Conservation (phyloP, 257 asterid genomes). For the Linderniella brevidens region DNA sequence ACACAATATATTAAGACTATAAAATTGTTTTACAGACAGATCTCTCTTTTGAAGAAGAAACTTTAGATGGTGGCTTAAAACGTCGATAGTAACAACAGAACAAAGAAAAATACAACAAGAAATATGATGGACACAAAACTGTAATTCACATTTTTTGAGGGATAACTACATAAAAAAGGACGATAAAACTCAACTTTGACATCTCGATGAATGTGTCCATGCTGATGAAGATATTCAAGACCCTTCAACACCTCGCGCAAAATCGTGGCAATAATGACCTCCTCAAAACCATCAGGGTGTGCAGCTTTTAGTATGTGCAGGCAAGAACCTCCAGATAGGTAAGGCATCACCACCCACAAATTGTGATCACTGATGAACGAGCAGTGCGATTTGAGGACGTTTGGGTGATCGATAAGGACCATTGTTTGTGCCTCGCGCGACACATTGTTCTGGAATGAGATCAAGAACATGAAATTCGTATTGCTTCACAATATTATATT, state of each 20-base stretch:
- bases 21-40: too few species aligned
- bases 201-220: slow-evolving; percentile 96
- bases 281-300: slow-evolving; percentile 92
- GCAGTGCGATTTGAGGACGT: slow-evolving; percentile 87
- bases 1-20: too few species aligned
- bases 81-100: too few species aligned
- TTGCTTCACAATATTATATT: too few species aligned
- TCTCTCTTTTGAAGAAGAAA: too few species aligned
- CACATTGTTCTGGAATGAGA: slow-evolving; percentile 44
- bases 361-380: slow-evolving; percentile 84
- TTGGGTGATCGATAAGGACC: slow-evolving; percentile 91
- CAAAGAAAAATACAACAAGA: too few species aligned
- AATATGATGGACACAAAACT: too few species aligned
- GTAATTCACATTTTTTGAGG: too few species aligned
- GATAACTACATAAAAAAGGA: too few species aligned
- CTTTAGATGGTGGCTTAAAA: too few species aligned
- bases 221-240: slow-evolving; percentile 90
- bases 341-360: slow-evolving; percentile 98
- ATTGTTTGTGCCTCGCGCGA: slow-evolving; percentile 93
- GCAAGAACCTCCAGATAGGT: slow-evolving; percentile 95
- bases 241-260: slow-evolving; percentile 84
- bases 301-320: slow-evolving; percentile 79
- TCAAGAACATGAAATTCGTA: too few species aligned
- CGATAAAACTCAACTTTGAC: slow-evolving; percentile 49
- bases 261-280: slow-evolving; percentile 81